These are phyloP conservation scores for Bretschneidera sinensis DNA, from an alignment of 345 rosid genomes.

Conservation along the genomic window DNA sequence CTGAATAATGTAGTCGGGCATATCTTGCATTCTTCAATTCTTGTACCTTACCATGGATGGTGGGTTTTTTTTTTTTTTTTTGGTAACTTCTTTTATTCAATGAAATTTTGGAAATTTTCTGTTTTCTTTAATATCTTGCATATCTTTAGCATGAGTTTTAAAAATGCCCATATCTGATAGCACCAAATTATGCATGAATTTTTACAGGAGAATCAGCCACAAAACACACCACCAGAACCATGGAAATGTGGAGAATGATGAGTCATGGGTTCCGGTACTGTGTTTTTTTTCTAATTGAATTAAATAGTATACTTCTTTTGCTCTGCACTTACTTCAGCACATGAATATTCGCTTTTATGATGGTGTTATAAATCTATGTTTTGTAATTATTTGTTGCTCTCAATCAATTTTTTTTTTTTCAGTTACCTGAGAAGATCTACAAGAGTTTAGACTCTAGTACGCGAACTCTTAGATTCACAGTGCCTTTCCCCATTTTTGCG, in stretches of 20 bases:
- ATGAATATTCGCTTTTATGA: no score
- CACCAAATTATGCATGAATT: no score
- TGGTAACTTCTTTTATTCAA: no score
- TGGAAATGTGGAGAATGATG: conserved; percentile 82
- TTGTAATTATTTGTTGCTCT: no score
- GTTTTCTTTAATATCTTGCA: no score
- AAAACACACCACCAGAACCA: conserved; percentile 86
- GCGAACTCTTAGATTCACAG: conserved; percentile 45
- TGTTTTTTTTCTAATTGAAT: no score
- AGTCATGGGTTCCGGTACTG: conserved; percentile 78
- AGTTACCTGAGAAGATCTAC: conserved; percentile 61
- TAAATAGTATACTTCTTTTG: no score
- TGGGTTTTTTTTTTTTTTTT: conserved; percentile 20
- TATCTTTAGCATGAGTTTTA: no score
- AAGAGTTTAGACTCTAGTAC: conserved; percentile 33
- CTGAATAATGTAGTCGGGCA: conserved; percentile 64
- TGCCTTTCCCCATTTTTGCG: conserved; percentile 65
- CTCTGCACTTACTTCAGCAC: no score
- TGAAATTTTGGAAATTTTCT: no score
- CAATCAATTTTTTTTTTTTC: conserved; percentile 1
- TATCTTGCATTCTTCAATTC: conserved; percentile 66
- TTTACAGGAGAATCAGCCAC: conserved; percentile 78
- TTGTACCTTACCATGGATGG: conserved; percentile 91
- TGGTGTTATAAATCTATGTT: no score
- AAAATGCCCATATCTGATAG: no score